Evolutionary conservation across 2,329 filamentous ascomycete genomes (phyloP).

Genomic region (Fusarium hainanense): DNA sequence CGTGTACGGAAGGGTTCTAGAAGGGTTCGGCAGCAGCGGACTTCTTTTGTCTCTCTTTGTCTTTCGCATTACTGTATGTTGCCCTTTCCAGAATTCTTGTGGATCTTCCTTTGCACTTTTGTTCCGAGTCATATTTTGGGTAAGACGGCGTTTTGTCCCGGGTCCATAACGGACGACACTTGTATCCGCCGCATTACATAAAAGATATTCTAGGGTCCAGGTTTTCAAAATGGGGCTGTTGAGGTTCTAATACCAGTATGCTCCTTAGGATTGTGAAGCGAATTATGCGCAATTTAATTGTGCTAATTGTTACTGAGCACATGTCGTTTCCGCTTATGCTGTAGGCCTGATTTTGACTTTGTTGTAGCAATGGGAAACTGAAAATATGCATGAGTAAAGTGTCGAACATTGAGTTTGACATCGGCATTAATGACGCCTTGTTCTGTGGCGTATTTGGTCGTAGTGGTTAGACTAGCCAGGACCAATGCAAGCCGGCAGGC

Average conservation of each 20-base stretch:
- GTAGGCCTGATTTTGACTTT: not conserved
- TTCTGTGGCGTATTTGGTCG: not conserved
- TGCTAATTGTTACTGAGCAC: not conserved
- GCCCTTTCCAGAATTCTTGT: not conserved
- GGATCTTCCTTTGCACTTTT: not conserved
- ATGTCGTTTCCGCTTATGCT: not conserved
- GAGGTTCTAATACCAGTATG: not conserved
- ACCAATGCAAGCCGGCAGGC: not conserved
- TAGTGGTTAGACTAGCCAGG: not conserved
- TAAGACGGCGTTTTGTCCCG: not conserved
- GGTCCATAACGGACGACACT: not conserved
- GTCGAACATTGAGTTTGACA: not conserved
- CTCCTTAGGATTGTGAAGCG: not conserved
- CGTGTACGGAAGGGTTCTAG: not conserved
- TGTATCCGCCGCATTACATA: not conserved
- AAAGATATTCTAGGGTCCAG: not conserved
- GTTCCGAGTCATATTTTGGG: not conserved
- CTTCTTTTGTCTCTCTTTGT: no score
- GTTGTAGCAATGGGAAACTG: not conserved
- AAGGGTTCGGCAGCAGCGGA: not conserved
- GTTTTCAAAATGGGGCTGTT: not conserved
- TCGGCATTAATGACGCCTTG: not conserved
- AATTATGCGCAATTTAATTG: not conserved
- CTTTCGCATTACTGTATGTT: not conserved
- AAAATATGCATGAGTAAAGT: not conserved